phyloP scores from a whole-genome alignment of 768 basidiomycete genomes.

The Mycena crocata region DNA sequence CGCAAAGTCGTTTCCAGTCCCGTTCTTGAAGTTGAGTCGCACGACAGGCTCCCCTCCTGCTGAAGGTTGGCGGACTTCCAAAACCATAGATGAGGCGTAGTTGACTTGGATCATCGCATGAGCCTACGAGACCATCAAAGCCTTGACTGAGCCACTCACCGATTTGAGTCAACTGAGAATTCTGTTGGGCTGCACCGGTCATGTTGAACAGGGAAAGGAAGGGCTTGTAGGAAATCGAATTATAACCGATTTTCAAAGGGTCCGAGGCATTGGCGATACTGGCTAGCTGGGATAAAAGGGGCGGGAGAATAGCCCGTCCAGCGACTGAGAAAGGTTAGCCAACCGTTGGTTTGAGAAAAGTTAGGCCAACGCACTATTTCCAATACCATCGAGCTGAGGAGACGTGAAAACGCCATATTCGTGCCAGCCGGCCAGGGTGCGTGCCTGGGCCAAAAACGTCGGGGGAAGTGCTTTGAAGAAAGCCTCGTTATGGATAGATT shows the following conservation, averaged over 20 bases:
- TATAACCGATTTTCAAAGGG: conserved; percentile 67
- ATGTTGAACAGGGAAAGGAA: conserved; percentile 84
- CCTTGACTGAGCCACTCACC: conserved; percentile 50
- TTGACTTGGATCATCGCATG: conserved; percentile 59
- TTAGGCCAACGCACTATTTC: conserved; percentile 61
- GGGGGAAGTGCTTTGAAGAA: conserved; percentile 62
- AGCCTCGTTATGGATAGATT: conserved; percentile 71
- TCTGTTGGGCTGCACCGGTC: conserved; percentile 65
- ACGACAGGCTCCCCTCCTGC: conserved; percentile 61
- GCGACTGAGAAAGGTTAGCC: conserved; percentile 71
- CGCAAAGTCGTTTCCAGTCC: conserved; percentile 61
- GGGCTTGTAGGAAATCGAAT: conserved; percentile 80
- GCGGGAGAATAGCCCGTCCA: conserved; percentile 71
- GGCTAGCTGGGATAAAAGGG: conserved; percentile 64
- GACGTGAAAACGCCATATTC: conserved; percentile 77
- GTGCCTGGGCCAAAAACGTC: conserved; percentile 63
- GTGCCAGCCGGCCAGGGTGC: conserved; percentile 77
- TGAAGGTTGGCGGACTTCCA: conserved; percentile 68
- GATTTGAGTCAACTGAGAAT: conserved; percentile 67
- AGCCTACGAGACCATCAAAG: neutral
- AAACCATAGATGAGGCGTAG: conserved; percentile 67
- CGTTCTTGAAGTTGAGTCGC: conserved; percentile 79
- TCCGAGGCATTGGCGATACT: conserved; percentile 61
- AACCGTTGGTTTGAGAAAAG: neutral
- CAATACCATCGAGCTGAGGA: conserved; percentile 63